Evolutionary conservation across 495 filamentous ascomycete species (phyloP).

Genomic region (Penicillium lagena): DNA sequence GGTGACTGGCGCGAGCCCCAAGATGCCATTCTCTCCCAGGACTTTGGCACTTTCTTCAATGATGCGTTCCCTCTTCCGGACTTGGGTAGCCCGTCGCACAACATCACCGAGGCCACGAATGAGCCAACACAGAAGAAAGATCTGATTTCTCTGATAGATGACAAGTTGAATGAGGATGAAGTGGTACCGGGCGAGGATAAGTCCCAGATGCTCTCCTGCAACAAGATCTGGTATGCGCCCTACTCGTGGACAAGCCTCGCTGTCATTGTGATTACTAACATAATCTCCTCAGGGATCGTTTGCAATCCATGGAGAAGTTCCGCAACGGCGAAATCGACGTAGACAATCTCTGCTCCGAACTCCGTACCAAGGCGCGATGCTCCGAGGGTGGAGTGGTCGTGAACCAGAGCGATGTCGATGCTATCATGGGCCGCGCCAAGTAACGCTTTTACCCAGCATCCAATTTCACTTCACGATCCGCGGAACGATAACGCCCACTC

Average conservation of each 20-base stretch:
- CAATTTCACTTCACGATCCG: slow-evolving; percentile 15
- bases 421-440: slow-evolving; percentile 58
- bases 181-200: slow-evolving; percentile 59
- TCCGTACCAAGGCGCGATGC: slow-evolving; percentile 95
- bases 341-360: slow-evolving; percentile 83
- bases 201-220: slow-evolving; percentile 69
- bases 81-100: slow-evolving; percentile 68
- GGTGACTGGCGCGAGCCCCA: slow-evolving; percentile 90
- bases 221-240: slow-evolving; percentile 81
- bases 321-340: slow-evolving; percentile 86
- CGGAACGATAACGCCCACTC: slow-evolving; percentile 1
- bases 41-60: slow-evolving; percentile 75
- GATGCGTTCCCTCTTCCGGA: slow-evolving; percentile 78
- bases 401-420: slow-evolving; percentile 80
- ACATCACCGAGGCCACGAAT: slow-evolving; percentile 42
- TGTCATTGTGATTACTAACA: neutral
- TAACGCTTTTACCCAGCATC: slow-evolving; percentile 4
- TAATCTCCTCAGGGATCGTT: slow-evolving; percentile 68
- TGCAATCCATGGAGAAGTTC: slow-evolving; percentile 81
- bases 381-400: slow-evolving; percentile 90
- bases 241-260: neutral
- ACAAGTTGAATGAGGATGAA: slow-evolving; percentile 58
- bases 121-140: slow-evolving; percentile 54
- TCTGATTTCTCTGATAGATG: slow-evolving; percentile 68
- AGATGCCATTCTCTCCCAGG: slow-evolving; percentile 62